phyloP scores from a whole-genome alignment of 2,329 filamentous ascomycete genomes.

The Monosporascus sp. region DNA sequence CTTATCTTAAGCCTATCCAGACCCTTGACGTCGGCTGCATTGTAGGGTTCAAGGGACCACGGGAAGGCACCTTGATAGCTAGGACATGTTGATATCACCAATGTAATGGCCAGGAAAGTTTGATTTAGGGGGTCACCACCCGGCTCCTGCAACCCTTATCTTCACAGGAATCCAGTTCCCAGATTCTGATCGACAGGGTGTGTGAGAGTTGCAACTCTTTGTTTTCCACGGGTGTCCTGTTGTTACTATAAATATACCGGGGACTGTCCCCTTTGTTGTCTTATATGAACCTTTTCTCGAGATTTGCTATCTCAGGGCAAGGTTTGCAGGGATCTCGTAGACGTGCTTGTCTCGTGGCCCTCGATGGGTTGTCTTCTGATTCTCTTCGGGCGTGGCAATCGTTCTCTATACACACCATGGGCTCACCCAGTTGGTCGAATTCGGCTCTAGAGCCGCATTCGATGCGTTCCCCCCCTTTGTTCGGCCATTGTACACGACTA shows the following conservation, averaged over 20 bases:
- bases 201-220: background rate
- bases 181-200: background rate
- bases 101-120: background rate
- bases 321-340: background rate
- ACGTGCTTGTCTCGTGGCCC: slow-evolving; percentile 4
- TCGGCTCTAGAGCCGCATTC: slow-evolving; percentile 18
- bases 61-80: background rate
- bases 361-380: background rate
- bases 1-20: background rate
- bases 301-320: background rate
- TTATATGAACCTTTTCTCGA: background rate
- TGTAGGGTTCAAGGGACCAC: background rate
- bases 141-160: background rate
- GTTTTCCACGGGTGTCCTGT: background rate
- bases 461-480: slow-evolving; percentile 19
- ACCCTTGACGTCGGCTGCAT: background rate
- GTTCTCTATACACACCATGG: slow-evolving; percentile 10
- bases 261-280: background rate
- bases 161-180: background rate
- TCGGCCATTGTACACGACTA: slow-evolving; percentile 6
- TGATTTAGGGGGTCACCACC: background rate
- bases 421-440: slow-evolving; percentile 14
- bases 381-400: slow-evolving; percentile 4
- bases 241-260: background rate
- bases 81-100: too few relatives aligned